phyloP scores from a whole-genome alignment of 192 early-diverging fungal species.

The Coemansia sp. region DNA sequence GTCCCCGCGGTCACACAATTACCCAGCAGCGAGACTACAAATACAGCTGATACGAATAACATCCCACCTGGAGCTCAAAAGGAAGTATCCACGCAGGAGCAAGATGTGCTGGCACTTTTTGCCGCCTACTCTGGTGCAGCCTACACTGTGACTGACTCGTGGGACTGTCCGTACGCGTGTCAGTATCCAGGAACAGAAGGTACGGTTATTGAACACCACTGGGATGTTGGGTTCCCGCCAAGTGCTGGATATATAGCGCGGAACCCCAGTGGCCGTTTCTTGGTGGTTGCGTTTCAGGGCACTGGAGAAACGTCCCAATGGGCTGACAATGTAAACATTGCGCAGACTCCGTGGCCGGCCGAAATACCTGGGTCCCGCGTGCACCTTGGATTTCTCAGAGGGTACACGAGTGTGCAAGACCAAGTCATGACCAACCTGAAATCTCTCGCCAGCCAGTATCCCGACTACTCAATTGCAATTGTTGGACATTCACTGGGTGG shows the following conservation, averaged over 20 bases:
- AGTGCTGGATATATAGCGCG: constrained; percentile 48
- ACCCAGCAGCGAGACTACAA: background rate
- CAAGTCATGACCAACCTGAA: constrained; percentile 21
- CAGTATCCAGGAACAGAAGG: constrained; percentile 40
- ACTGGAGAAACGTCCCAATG: constrained; percentile 36
- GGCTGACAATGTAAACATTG: constrained; percentile 36
- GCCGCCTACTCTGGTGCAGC: constrained; percentile 49
- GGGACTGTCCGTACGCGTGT: constrained; percentile 42
- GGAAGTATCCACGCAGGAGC: constrained; percentile 5
- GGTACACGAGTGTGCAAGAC: constrained; percentile 31
- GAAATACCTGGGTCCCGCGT: constrained; percentile 31
- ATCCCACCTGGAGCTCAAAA: background rate
- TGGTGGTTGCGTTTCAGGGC: constrained; percentile 48
- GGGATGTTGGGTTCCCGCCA: constrained; percentile 26
- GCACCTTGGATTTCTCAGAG: constrained; percentile 46
- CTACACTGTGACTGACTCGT: constrained; percentile 36
- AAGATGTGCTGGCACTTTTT: constrained; percentile 25
- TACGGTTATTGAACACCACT: constrained; percentile 40
- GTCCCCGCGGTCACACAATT: background rate
- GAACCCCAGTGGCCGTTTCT: constrained; percentile 22
- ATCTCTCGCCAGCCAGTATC: constrained; percentile 30
- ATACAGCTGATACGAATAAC: background rate
- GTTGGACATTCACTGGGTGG: constrained; percentile 49
- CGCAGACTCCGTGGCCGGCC: constrained; percentile 27
- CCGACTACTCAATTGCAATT: constrained; percentile 27